Evolutionary conservation across 176 grass and related monocot genomes (phyloP), one percentile per base, ranked within the genome.

Genomic region (Avena insularis): DNA sequence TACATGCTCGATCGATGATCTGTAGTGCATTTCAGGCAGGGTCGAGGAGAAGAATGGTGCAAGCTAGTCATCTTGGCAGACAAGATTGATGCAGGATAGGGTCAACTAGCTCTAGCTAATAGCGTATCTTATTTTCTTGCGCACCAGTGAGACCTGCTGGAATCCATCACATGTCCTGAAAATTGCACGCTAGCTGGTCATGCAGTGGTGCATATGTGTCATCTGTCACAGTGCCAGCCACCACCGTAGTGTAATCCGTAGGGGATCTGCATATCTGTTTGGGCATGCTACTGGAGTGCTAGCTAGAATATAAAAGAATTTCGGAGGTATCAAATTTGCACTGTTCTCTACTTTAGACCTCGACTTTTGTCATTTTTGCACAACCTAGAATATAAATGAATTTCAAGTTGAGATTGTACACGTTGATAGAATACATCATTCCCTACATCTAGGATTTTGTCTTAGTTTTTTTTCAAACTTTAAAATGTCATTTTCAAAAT

Each of bases 71-170:
- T 60, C 59, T 75, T 79, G 49, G 89, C 57, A 67, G 89, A 68
- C 81, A 84, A 33, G 85, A 9, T 87, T 75, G 66, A 29, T 29
- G 35, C 19, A 40, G 75, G 79, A 75, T 75, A 84, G 83, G 14
- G 60, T 50, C 31, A 27, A 23, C 23, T 23, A 23, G 35, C 1
- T 71, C 17, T 87, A 72, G 79, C 48, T 83, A 23, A 23, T 23
- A 23, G 23, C 23, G 23, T 74, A 57, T 75, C 25, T 47, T 48
- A 61, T 0, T 2, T 8, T 57, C 46, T 1, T 29, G 56, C 67
- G 16, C 4, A 50, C 29, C 27, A 14, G 40, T 43, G 40, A 29
- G 31, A 4, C 48, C 19, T 35, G 68, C 36, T 45, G 61, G 71
- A 87, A 81, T 81, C 68, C 68, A 38, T 29, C 49, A 86, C 11